A percentile compares a stretch with the other conserved stretches of the same genome.
Conservation (phyloP, 306 rosid genomes). For the Adenanthera pavonina region DNA sequence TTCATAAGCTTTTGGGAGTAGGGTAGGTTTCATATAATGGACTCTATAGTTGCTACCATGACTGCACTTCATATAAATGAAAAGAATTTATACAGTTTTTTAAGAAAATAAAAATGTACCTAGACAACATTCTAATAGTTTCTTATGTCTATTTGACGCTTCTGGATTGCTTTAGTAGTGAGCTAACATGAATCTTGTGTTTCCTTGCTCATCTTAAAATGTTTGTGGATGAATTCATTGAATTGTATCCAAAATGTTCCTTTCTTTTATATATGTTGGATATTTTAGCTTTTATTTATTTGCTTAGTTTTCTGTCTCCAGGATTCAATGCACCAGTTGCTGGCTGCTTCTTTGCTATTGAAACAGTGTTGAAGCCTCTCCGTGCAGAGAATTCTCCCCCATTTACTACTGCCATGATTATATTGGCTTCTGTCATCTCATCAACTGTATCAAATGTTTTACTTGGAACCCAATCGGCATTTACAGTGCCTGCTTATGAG, state of each 20-base stretch:
- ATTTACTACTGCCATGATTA: slow-evolving; percentile 98
- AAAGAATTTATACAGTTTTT: not conserved
- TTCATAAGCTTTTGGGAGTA: not conserved
- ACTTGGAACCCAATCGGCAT: slow-evolving; percentile 88
- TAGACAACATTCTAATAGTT: not conserved
- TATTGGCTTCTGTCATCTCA: slow-evolving; percentile 97
- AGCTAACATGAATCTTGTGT: slow-evolving; percentile 22
- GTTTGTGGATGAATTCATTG: slow-evolving; percentile 25
- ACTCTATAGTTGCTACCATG: slow-evolving; percentile 3
- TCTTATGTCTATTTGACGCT: slow-evolving; percentile 18
- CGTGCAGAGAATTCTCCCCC: slow-evolving; percentile 99
- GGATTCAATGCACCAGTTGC: slow-evolving; percentile 99
- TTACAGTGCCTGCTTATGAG: slow-evolving; percentile 87
- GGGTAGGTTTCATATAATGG: not conserved
- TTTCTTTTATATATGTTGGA: slow-evolving; percentile 25
- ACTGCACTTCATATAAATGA: not conserved
- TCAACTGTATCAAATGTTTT: slow-evolving; percentile 93
- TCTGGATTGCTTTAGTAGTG: slow-evolving; percentile 24
- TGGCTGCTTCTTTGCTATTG: slow-evolving; percentile 98
- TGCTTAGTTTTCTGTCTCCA: slow-evolving; percentile 52
- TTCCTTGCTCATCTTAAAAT: slow-evolving; percentile 23
- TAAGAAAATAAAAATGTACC: slow-evolving; percentile 13
- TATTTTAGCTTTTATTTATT: slow-evolving; percentile 23
- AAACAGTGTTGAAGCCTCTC: slow-evolving; percentile 92
- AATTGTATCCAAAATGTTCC: slow-evolving; percentile 12